Evolutionary conservation across 495 filamentous ascomycete species (phyloP), one percentile per base, ranked within the genome.

Genomic region (Chlorociboria aeruginascens): DNA sequence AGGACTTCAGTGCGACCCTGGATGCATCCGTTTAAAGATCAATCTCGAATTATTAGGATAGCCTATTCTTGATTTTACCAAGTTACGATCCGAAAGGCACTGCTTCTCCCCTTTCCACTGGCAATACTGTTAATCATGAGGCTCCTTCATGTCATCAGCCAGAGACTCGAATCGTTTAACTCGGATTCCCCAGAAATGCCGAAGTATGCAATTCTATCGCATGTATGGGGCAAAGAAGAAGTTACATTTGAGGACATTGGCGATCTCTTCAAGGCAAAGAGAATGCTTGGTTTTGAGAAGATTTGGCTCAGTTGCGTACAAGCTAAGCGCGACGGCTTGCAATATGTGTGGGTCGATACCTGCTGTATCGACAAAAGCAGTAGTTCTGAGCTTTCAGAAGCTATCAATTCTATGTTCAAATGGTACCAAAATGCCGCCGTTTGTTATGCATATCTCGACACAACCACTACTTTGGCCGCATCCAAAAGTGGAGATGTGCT

Each of bases 321-420:
- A 48, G 61, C 63, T 12, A 6, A 29, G 1, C 8, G 20, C 10
- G 46, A 57, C 25, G 40, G 49, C 7, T 53, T 50, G 9, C n/a
- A 54, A 11, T 67, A 59, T 49, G 51, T 55, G 0, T 70, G 66
- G 67, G 49, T 70, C 7, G 67, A 70, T 50, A 69, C 67, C 3
- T 69, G 65, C 43, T 69, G 67, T 44, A 69, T 57, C 46, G 50
- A 57, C 37, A 58, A 56, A 32, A 42, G 25, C 6, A 58, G 53
- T 34, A 58, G 56, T 46, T 62, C 66, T 1, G 66, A 54, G 40
- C 52, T 68, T 3, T 55, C 49, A 9, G 63, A 68, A 40, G 57
- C 65, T 3, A 63, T 68, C 31, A 69, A 69, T 45, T 60, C 56
- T n/a, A 69, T 69, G 62, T 69, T 41, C 40, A 7, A 34, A 11